Evolutionary conservation across 73 alveolate species (phyloP).

Genomic region (Urostyla sp.): DNA sequence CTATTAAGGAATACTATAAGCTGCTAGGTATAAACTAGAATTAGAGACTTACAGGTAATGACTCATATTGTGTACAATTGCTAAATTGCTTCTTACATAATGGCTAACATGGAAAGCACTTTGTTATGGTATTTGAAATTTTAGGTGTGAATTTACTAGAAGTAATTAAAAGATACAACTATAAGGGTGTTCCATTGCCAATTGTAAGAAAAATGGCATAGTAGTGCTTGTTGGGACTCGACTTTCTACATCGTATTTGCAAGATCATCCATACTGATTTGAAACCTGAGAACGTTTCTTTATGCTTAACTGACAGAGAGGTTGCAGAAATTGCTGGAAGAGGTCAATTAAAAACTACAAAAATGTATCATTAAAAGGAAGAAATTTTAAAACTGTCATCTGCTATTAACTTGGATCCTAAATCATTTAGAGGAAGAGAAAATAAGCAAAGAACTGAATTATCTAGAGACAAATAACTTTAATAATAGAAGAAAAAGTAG

Average conservation of each 20-base stretch:
- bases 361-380: constrained; percentile 54
- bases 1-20: constrained; percentile 80
- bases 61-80: constrained; percentile 90
- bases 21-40: constrained; percentile 48
- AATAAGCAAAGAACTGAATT: not conserved
- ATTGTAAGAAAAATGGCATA: constrained; percentile 80
- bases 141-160: constrained; percentile 89
- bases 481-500: not conserved
- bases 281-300: constrained; percentile 95
- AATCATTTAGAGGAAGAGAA: constrained; percentile 46
- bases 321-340: constrained; percentile 70
- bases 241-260: constrained; percentile 81
- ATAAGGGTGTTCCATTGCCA: constrained; percentile 88
- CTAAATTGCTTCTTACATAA: constrained; percentile 87
- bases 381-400: constrained; percentile 34
- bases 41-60: constrained; percentile 48
- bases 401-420: constrained; percentile 50
- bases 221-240: constrained; percentile 83
- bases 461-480: not conserved
- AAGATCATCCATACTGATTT: constrained; percentile 96
- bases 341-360: constrained; percentile 60
- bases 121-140: constrained; percentile 89
- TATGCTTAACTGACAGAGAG: constrained; percentile 84
- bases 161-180: constrained; percentile 82
- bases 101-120: constrained; percentile 93